Conservation (phyloP, 192 early-diverging fungal genomes). For the Coemansia sp. region DNA sequence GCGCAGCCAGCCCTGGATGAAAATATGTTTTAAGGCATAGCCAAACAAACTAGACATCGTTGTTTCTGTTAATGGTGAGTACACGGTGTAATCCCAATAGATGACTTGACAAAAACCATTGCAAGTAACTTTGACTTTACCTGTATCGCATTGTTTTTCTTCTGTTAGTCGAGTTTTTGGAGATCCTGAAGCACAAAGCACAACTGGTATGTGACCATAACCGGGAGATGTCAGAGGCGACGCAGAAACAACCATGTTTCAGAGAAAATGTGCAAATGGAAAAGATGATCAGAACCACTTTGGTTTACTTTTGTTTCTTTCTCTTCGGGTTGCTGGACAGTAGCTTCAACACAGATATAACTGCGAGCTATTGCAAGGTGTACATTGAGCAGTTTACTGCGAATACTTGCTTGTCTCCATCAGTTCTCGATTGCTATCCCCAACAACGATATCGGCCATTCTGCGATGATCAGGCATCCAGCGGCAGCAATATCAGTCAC, state of each 20-base stretch:
- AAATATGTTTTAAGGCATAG: no score
- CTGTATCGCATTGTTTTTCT: background rate
- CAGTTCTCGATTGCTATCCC: background rate
- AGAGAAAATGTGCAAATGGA: background rate
- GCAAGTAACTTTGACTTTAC: background rate
- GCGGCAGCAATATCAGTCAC: constrained; percentile 34
- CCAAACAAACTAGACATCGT: no score
- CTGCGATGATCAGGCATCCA: constrained; percentile 43
- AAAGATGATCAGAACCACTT: background rate
- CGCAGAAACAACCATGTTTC: background rate
- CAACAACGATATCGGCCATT: background rate
- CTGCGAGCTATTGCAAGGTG: background rate
- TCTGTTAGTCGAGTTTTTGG: background rate
- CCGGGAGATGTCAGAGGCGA: background rate
- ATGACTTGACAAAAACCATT: background rate
- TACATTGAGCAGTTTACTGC: background rate
- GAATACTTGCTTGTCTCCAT: background rate
- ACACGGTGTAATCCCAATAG: background rate
- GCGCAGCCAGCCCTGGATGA: no score
- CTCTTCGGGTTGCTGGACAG: background rate
- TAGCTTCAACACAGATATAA: background rate
- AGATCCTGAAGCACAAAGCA: background rate
- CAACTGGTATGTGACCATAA: constrained; percentile 8
- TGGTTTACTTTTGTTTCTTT: background rate
- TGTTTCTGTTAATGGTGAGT: background rate